Percentiles rank a stretch among this genome's conserved stretches.
Conservation (phyloP, 768 basidiomycete species). For the Hygrophorus pudorinus region DNA sequence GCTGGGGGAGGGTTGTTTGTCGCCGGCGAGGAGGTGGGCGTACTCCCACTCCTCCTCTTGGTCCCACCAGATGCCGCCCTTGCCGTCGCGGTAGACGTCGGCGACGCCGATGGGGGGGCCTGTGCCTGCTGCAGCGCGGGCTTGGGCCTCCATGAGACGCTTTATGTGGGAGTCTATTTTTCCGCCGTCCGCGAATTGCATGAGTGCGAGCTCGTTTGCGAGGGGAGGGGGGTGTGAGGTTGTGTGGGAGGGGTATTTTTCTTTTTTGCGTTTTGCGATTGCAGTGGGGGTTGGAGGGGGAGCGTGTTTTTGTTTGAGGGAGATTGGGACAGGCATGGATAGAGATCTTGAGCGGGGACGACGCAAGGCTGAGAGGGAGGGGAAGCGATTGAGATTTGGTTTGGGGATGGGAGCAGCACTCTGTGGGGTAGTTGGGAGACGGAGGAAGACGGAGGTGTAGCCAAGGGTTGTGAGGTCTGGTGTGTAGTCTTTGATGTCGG, state of each 20-base stretch:
- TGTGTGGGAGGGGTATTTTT: conserved; percentile 33
- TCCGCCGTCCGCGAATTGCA: conserved; percentile 64
- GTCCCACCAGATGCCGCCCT: conserved; percentile 62
- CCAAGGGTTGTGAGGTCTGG: conserved; percentile 51
- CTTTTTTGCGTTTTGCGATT: conserved; percentile 41
- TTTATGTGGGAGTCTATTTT: conserved; percentile 42
- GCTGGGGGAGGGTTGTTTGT: conserved; percentile 18
- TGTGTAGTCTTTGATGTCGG: conserved; percentile 30
- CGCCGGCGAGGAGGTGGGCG: conserved; percentile 42
- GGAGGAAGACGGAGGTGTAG: conserved; percentile 58
- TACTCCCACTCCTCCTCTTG: conserved; percentile 66
- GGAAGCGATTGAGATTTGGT: conserved; percentile 30
- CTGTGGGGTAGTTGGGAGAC: conserved; percentile 34
- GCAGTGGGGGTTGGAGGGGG: conserved; percentile 17
- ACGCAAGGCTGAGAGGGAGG: conserved; percentile 40
- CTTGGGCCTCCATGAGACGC: conserved; percentile 45
- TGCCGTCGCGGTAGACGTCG: conserved; percentile 49
- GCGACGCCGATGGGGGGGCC: conserved; percentile 25
- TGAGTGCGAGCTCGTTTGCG: conserved; percentile 54
- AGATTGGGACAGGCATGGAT: conserved; percentile 10
- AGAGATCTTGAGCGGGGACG: conserved; percentile 18
- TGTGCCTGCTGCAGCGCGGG: conserved; percentile 29
- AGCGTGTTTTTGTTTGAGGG: conserved; percentile 14
- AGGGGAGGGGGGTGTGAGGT: conserved; percentile 40
- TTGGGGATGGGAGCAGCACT: conserved; percentile 16